Conservation (phyloP, 495 filamentous ascomycete genomes). For the Bacidia gigantensis region DNA sequence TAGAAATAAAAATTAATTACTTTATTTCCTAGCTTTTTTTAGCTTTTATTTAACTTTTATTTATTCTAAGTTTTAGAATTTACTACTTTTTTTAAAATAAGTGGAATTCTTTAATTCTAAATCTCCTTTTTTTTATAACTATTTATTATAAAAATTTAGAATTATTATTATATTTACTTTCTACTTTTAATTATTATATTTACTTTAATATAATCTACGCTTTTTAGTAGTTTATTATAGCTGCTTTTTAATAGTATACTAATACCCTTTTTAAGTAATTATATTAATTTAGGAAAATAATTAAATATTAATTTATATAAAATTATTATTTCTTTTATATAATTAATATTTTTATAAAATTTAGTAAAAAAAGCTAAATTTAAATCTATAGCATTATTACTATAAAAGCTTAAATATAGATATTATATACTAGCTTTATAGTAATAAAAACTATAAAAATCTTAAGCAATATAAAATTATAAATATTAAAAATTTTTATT, state of each 20-base stretch:
- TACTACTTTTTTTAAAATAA: too few species aligned
- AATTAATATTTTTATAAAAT: not conserved
- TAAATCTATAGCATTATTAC: too few species aligned
- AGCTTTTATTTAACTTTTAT: not conserved
- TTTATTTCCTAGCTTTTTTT: constrained; percentile 4
- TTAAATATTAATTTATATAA: too few species aligned
- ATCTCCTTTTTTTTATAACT: not conserved
- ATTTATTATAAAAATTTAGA: not conserved
- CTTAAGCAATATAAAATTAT: not conserved
- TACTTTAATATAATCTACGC: constrained; percentile 5
- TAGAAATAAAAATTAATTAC: not conserved
- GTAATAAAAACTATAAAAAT: not conserved
- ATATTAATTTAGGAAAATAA: not conserved
- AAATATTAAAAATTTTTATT: not conserved
- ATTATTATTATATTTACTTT: constrained; percentile 2
- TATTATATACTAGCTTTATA: not conserved
- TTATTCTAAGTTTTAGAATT: constrained; percentile 11
- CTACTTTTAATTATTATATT: not conserved
- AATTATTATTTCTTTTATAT: not conserved
- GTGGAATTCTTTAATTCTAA: not conserved
- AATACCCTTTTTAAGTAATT: not conserved
- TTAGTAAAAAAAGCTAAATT: too few species aligned
- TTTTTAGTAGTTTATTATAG: not conserved
- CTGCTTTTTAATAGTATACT: not conserved
- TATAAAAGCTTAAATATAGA: not conserved